Base-by-base conservation (phyloP, 2,329 filamentous ascomycete genomes). In the Verticillium nubilum region DNA sequence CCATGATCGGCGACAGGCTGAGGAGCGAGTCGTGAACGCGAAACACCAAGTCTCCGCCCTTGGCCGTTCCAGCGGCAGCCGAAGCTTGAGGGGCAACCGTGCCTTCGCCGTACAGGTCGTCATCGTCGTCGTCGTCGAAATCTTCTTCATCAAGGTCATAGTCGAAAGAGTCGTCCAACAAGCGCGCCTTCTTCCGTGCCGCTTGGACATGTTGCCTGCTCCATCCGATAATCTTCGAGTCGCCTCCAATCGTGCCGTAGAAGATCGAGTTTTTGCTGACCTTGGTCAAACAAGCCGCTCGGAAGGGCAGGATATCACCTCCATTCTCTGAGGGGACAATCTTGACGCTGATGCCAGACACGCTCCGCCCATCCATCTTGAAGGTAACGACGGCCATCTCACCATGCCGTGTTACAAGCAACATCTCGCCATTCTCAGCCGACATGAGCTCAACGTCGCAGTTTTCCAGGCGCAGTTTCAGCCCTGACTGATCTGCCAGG, bases 281-380 rank as follows among this genome's bases (percentile, higher is more conserved):
- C 58, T 81, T 84, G 26, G 86, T 85, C 2, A 91, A 82, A 62
- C 90, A 92, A 1, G 91, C 88, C 27, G 87, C 83, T 25, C 82
- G 77, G 50, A 82, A 81, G 55, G 82, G 81, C 60, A 96, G 70
- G 10, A 90, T 62, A 29, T 75, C 71, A 7, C 89, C 88, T 10
- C 90, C 89, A 26, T 82, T 79, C 58, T 90, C 85, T 42, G 76
- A 67, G 4, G 83, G 70, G 5, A 97, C 78, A 42, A 84, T 74
- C 63, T 85, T 86, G 58, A 99, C 76, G n/a, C 83, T 86, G 62
- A 99, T 80, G 1, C 92, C 92, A 27, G 93, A 96, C 2, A 99
- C 92, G 2, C 91, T 96, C 58, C 95, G 86, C 17, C 96, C 95
- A 70, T 97, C 93, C 62, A 97, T 85, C 58, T 86, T 87, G 76